Percentiles rank a stretch among this genome's conserved stretches.
These are phyloP conservation scores for Juglanconis oblonga DNA, from an alignment of 2,329 filamentous ascomycete genomes.

Conservation along the genomic window DNA sequence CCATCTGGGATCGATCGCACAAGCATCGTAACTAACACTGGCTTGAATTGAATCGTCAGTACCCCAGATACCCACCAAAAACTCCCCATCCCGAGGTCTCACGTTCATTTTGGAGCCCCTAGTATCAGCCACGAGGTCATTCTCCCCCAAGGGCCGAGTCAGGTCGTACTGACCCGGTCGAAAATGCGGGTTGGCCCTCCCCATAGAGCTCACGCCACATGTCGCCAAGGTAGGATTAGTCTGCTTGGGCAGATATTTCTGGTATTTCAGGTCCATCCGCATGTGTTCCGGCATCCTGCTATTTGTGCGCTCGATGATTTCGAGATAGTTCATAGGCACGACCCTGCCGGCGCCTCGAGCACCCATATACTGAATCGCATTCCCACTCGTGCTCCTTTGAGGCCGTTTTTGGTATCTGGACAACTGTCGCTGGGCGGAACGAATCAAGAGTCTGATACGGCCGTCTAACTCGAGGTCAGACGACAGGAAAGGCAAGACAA, in stretches of 20 bases:
- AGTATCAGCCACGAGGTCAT: conserved; percentile 7
- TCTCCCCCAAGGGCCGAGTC: background rate
- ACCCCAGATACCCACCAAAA: conserved; percentile 13
- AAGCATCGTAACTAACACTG: conserved; percentile 10
- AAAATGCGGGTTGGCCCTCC: background rate
- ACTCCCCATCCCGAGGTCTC: conserved; percentile 14
- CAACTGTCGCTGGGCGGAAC: conserved; percentile 14
- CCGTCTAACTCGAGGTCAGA: conserved; percentile 13
- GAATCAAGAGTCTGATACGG: conserved; percentile 12
- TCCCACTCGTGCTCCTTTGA: background rate
- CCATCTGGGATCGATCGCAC: conserved; percentile 11
- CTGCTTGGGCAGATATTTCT: conserved; percentile 8
- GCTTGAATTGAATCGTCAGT: conserved; percentile 2
- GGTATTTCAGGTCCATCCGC: conserved; percentile 3
- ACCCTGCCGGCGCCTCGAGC: conserved; percentile 8
- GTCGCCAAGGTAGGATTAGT: conserved; percentile 12
- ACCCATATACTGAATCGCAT: conserved; percentile 8
- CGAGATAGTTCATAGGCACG: conserved; percentile 12
- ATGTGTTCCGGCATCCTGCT: conserved; percentile 1
- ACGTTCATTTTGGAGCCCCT: conserved; percentile 4
- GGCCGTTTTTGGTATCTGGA: conserved; percentile 14
- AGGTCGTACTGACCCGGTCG: conserved; percentile 9
- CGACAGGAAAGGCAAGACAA: conserved; percentile 10
- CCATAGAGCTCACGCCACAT: conserved; percentile 16
- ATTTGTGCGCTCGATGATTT: conserved; percentile 12